phyloP scores from a whole-genome alignment of 2,329 filamentous ascomycete genomes.

The Diaporthe ilicicola region DNA sequence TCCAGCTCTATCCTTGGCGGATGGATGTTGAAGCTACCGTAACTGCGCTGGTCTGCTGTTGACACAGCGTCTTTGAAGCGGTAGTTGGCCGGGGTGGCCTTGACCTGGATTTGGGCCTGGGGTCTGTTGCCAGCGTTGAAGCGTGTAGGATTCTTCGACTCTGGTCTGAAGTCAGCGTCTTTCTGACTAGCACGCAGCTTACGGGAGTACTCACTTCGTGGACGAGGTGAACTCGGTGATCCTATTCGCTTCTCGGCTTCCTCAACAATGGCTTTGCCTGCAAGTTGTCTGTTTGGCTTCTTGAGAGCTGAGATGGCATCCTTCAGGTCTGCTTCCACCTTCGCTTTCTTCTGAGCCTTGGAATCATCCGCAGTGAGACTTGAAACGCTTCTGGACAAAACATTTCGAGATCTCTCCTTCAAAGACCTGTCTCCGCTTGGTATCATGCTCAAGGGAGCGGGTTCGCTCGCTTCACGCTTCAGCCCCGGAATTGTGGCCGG shows the following conservation, averaged over 20 bases:
- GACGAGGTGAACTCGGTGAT: constrained; percentile 53
- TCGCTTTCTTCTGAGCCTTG: constrained; percentile 71
- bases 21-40: constrained; percentile 36
- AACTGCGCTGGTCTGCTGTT: constrained; percentile 39
- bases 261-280: constrained; percentile 72
- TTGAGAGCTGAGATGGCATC: constrained; percentile 78
- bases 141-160: constrained; percentile 60
- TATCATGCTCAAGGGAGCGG: constrained; percentile 58
- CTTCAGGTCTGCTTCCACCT: constrained; percentile 74
- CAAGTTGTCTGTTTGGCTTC: constrained; percentile 78
- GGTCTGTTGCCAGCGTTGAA: constrained; percentile 41
- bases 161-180: constrained; percentile 43
- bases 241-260: constrained; percentile 68
- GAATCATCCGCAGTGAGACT: constrained; percentile 60
- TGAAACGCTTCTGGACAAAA: constrained; percentile 53
- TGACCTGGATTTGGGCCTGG: constrained; percentile 53
- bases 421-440: constrained; percentile 52
- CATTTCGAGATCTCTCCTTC: constrained; percentile 53
- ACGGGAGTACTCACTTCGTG: constrained; percentile 55
- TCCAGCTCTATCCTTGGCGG: constrained; percentile 14
- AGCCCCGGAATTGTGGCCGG: constrained; percentile 66
- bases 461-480: constrained; percentile 75
- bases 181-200: background rate
- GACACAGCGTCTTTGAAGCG: constrained; percentile 62
- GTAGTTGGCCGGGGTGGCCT: constrained; percentile 65